Evolutionary conservation across 2,329 filamentous ascomycete species (phyloP), one percentile per base, ranked within the genome.

Genomic region (Trichoderma gracile): DNA sequence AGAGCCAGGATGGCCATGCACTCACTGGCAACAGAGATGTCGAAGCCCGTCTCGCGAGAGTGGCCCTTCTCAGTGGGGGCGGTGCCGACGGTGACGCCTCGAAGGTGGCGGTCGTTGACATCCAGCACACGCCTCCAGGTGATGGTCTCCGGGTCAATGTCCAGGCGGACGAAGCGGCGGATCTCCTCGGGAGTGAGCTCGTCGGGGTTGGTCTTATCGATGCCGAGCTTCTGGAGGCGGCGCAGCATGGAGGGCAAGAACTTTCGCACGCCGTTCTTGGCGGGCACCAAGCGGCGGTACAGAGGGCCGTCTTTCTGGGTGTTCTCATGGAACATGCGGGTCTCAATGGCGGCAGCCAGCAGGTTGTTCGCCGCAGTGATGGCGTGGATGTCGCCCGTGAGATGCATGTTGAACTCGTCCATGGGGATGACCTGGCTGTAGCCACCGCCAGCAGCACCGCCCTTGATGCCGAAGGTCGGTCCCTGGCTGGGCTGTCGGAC

Each of bases 381-480:
- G 69, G 95, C 95, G 77, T 99, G 95, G 64, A 99, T 98, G 76
- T 99, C 95, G 72, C 95, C 95, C 63, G 95, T 99, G 73, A 99
- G 81, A 77, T 99, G 95, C 74, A 99, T 82, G 79, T 99, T 99
- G 83, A 99, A 99, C 78, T 99, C 95, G 72, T 99, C 95, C 95
- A 99, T 99, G 65, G 95, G 95, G 72, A 99, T 98, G 74, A 99
- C 95, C 78, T 99, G 95, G 77, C 92, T 97, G 86, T 98, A 99
- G 45, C 95, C 95, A 77, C 95, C 95, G 73, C 95, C 95, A 64
- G 95, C 95, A 66, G 95, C 95, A 73, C 95, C 95, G 68, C 95
- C 95, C 84, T 99, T 99, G 84, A 99, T 98, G 73, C 95, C 95
- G 76, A 99, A 99, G 0, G 95, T 99, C 63, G 95, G 95, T 5